Evolutionary conservation across 768 basidiomycete species (phyloP).

Genomic region (Russula emetica): DNA sequence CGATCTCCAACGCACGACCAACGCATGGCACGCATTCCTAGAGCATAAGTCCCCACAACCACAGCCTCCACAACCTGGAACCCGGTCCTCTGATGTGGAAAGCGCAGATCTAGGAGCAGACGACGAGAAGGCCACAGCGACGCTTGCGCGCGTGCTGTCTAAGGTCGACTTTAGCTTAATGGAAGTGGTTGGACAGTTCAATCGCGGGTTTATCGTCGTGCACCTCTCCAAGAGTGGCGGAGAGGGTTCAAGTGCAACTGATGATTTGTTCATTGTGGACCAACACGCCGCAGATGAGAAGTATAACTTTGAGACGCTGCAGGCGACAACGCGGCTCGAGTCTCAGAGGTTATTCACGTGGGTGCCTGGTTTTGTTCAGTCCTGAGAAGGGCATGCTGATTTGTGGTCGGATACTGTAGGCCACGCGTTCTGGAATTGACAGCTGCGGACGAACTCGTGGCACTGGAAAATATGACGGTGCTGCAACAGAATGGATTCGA

Average conservation of each 20-base stretch:
- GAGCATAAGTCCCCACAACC: neutral
- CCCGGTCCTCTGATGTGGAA: constrained; percentile 6
- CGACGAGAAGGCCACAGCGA: constrained; percentile 55
- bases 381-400: neutral
- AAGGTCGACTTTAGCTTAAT: constrained; percentile 83
- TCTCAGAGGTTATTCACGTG: constrained; percentile 83
- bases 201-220: constrained; percentile 88
- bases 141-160: constrained; percentile 77
- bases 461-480: constrained; percentile 81
- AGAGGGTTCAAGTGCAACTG: constrained; percentile 33
- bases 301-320: constrained; percentile 94
- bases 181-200: constrained; percentile 91
- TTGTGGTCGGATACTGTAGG: constrained; percentile 39
- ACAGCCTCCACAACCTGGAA: neutral
- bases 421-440: constrained; percentile 76
- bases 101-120: constrained; percentile 38
- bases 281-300: constrained; percentile 99
- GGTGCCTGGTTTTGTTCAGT: constrained; percentile 28
- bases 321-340: constrained; percentile 83
- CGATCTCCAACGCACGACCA: constrained; percentile 11
- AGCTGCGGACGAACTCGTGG: constrained; percentile 84
- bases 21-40: constrained; percentile 9
- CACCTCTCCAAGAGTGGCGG: constrained; percentile 47
- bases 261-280: constrained; percentile 95
- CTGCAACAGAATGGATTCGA: constrained; percentile 89